Conservation (phyloP, 23 red algal species). For the Gracilariopsis chorda region DNA sequence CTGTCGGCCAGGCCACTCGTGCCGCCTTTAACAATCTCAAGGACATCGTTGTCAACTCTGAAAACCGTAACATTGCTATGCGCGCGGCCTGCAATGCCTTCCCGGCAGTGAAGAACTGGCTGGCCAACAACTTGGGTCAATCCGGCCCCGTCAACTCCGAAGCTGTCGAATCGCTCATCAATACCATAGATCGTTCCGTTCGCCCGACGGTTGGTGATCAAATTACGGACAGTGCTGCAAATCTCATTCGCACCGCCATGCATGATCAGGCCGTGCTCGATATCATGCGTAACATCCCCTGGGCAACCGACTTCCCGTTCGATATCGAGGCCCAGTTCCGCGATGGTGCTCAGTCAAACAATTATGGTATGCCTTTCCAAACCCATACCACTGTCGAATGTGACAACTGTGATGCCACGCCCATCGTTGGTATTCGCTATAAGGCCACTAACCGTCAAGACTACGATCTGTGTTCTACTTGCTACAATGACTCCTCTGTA, state of each 20-base stretch:
- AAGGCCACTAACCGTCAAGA: slow-evolving; percentile 33
- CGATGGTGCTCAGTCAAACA: neutral
- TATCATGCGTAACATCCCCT: slow-evolving; percentile 5
- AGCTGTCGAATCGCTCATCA: neutral
- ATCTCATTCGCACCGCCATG: slow-evolving; percentile 11
- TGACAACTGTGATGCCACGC: slow-evolving; percentile 32
- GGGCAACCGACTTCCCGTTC: neutral
- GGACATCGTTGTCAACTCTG: neutral
- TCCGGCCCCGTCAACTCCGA: neutral
- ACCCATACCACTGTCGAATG: slow-evolving; percentile 55
- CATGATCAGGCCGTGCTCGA: slow-evolving; percentile 4
- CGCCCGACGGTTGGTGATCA: neutral
- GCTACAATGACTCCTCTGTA: slow-evolving; percentile 15
- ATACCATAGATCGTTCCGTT: neutral
- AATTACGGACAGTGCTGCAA: neutral
- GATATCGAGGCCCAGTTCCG: neutral
- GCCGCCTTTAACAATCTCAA: slow-evolving; percentile 12
- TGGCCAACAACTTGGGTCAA: neutral
- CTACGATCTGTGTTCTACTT: slow-evolving; percentile 52
- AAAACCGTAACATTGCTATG: neutral
- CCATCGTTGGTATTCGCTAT: slow-evolving; percentile 49
- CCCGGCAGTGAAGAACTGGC: slow-evolving; percentile 5
- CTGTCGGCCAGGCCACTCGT: neutral
- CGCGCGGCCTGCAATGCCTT: neutral
- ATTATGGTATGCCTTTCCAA: slow-evolving; percentile 26